Percentiles rank a stretch among this genome's conserved stretches.
These are phyloP conservation scores for Phoenix roebelenii DNA, from an alignment of 176 grass and related monocot species.

Conservation along the genomic window DNA sequence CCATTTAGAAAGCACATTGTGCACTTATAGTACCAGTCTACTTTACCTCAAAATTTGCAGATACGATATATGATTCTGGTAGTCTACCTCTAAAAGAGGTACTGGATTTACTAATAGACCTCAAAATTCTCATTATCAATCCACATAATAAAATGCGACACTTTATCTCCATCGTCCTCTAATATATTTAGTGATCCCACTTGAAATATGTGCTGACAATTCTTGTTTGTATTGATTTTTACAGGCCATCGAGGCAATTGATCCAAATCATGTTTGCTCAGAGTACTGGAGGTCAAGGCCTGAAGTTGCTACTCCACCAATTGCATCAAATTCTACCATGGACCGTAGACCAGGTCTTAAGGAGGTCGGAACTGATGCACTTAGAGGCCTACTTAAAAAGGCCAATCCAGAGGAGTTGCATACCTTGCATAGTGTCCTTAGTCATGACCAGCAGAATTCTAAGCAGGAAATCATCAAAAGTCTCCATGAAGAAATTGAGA, in stretches of 20 bases:
- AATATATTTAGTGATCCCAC: too few relatives aligned
- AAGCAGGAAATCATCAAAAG: conserved; percentile 30
- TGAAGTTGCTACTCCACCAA: background rate
- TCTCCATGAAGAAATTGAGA: conserved; percentile 32
- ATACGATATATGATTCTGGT: too few relatives aligned
- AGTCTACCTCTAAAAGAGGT: too few relatives aligned
- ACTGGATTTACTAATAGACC: too few relatives aligned
- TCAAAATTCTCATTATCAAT: too few relatives aligned
- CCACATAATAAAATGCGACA: too few relatives aligned
- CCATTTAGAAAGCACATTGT: too few relatives aligned
- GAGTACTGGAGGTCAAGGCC: conserved; percentile 71
- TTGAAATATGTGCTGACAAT: too few relatives aligned
- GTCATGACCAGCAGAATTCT: conserved; percentile 9
- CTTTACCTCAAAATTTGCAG: too few relatives aligned
- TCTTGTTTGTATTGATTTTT: background rate
- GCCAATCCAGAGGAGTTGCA: conserved; percentile 55
- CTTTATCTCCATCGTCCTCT: too few relatives aligned
- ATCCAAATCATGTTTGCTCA: conserved; percentile 43
- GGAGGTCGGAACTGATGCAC: background rate
- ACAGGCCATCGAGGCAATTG: conserved; percentile 53
- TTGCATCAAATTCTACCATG: background rate
- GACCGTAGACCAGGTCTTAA: background rate
- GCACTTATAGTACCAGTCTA: too few relatives aligned
- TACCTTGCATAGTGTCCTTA: conserved; percentile 42
- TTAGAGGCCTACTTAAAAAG: conserved; percentile 68